Percentiles rank a stretch among this genome's conserved stretches.
Evolutionary conservation across 164 flowering plant genomes (phyloP).

Genomic region (Houttuynia cordata): DNA sequence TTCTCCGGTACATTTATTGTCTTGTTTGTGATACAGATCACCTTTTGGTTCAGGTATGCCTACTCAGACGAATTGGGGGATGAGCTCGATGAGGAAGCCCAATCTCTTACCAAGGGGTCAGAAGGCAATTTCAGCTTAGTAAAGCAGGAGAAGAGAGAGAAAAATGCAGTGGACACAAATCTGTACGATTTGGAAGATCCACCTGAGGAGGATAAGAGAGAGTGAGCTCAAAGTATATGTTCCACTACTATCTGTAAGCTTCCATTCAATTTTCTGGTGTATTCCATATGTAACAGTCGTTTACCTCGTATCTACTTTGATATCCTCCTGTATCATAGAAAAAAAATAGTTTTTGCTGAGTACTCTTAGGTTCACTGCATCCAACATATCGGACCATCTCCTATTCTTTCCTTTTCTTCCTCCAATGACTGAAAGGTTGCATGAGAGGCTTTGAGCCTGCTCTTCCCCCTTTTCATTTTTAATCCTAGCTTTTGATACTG

Average conservation of each 20-base stretch:
- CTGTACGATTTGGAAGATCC: slow-evolving; percentile 27
- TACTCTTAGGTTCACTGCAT: background rate
- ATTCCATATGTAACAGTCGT: background rate
- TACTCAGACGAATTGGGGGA: slow-evolving; percentile 60
- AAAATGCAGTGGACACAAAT: slow-evolving; percentile 10
- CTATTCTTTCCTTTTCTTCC: background rate
- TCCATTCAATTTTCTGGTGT: background rate
- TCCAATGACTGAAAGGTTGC: too few species aligned
- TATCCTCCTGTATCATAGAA: background rate
- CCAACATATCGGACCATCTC: background rate
- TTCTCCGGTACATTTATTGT: background rate
- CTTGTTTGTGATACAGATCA: background rate
- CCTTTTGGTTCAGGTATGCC: slow-evolving; percentile 44
- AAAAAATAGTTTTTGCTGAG: background rate
- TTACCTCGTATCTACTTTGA: background rate
- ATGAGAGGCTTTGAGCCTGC: too few species aligned
- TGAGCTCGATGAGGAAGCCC: slow-evolving; percentile 62
- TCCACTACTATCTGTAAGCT: background rate
- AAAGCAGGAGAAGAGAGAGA: slow-evolving; percentile 35
- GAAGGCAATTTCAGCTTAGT: slow-evolving; percentile 54
- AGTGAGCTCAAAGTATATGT: slow-evolving; percentile 11
- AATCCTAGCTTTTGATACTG: too few species aligned
- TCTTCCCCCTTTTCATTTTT: too few species aligned
- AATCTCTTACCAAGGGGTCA: slow-evolving; percentile 37
- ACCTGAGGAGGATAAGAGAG: slow-evolving; percentile 44